Conservation (phyloP, 768 basidiomycete species). For the Auricularia sp. region DNA sequence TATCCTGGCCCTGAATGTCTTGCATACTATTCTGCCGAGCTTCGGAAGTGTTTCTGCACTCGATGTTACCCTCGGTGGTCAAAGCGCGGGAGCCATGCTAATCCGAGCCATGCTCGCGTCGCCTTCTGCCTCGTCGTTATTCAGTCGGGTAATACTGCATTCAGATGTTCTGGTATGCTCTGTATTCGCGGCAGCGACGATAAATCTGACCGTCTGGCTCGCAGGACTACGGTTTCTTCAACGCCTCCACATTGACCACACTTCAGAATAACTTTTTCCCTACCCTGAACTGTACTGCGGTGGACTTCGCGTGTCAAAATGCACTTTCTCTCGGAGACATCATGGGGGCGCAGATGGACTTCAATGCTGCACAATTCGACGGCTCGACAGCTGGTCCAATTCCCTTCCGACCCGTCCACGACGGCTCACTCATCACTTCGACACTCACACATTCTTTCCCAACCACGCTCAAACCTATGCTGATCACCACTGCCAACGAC, state of each 20-base stretch:
- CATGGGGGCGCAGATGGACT: constrained; percentile 39
- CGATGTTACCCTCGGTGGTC: constrained; percentile 65
- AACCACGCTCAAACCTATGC: constrained; percentile 42
- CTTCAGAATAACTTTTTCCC: constrained; percentile 44
- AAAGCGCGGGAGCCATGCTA: constrained; percentile 72
- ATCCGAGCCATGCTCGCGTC: constrained; percentile 65
- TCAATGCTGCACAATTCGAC: constrained; percentile 34
- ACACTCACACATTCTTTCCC: constrained; percentile 59
- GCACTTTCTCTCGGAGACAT: constrained; percentile 40
- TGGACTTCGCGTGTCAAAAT: constrained; percentile 40
- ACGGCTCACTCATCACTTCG: constrained; percentile 56
- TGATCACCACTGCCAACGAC: constrained; percentile 60
- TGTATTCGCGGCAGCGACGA: neutral
- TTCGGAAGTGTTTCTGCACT: constrained; percentile 50
- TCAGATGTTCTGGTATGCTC: constrained; percentile 67
- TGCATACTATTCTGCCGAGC: constrained; percentile 43
- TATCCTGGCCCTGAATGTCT: constrained; percentile 53
- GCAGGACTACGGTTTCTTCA: constrained; percentile 55
- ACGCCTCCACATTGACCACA: constrained; percentile 38
- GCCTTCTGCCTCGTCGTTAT: constrained; percentile 60
- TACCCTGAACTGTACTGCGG: constrained; percentile 30
- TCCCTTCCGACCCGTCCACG: constrained; percentile 58
- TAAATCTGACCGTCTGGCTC: neutral
- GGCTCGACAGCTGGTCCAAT: constrained; percentile 36
- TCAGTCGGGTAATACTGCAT: constrained; percentile 69